phyloP scores from a whole-genome alignment of 2,329 filamentous ascomycete genomes.

The Venturiaceae sp. region DNA sequence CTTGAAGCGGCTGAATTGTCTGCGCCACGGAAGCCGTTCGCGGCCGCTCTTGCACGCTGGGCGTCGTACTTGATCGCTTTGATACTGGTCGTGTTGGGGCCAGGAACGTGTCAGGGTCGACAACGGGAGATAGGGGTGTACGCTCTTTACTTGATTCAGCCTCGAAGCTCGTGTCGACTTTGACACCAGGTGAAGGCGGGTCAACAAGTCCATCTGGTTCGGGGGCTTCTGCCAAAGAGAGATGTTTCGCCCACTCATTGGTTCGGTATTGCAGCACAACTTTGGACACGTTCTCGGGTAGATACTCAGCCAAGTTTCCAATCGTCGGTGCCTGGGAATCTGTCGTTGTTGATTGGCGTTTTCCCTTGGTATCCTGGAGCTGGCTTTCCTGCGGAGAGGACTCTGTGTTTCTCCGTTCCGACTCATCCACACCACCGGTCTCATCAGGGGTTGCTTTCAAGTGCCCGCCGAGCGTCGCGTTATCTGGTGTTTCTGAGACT shows the following conservation, averaged over 20 bases:
- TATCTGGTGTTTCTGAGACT: not conserved
- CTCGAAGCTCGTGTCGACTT: slow-evolving; percentile 23
- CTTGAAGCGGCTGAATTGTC: not conserved
- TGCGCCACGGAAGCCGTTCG: not conserved
- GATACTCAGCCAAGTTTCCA: slow-evolving; percentile 30
- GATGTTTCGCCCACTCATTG: slow-evolving; percentile 93
- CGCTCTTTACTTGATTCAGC: slow-evolving; percentile 35
- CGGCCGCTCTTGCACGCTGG: not conserved
- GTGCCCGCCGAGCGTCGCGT: not conserved
- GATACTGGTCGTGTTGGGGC: not conserved
- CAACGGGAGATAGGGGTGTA: not conserved
- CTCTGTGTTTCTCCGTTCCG: not conserved
- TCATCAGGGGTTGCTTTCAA: no score
- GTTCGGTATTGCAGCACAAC: slow-evolving; percentile 78
- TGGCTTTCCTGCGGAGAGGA: not conserved
- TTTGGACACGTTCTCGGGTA: slow-evolving; percentile 64
- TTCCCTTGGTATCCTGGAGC: not conserved
- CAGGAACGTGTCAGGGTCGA: not conserved
- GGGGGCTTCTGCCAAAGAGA: slow-evolving; percentile 66
- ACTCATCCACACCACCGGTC: no score
- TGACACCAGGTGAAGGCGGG: slow-evolving; percentile 31
- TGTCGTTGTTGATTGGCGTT: not conserved
- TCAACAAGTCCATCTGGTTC: slow-evolving; percentile 52
- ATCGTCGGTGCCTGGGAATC: not conserved
- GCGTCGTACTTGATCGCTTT: not conserved